phyloP scores from a whole-genome alignment of 2,329 filamentous ascomycete species.

The Fusarium chlamydosporum region DNA sequence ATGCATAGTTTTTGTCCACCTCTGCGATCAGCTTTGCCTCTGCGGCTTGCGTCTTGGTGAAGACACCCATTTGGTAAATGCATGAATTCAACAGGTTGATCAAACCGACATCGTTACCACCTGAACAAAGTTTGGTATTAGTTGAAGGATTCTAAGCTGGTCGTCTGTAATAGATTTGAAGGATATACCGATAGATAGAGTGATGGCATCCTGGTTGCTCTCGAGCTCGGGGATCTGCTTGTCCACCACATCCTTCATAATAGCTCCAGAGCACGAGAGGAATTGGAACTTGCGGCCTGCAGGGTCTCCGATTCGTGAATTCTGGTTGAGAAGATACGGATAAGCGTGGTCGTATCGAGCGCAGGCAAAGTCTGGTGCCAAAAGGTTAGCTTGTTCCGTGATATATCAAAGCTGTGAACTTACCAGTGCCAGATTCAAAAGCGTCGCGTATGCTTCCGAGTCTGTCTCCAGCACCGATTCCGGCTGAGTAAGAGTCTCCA shows the following conservation, averaged over 20 bases:
- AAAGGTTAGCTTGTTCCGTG: too few species aligned
- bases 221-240: conserved; percentile 3
- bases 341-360: conserved; percentile 23
- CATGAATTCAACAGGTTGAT: conserved; percentile 1
- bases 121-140: too few species aligned
- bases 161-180: too few species aligned
- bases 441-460: background rate
- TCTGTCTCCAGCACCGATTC: conserved; percentile 30
- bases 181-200: too few species aligned
- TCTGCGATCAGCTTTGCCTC: background rate
- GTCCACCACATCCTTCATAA: conserved; percentile 12
- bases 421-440: background rate
- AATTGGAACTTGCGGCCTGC: conserved; percentile 15
- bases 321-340: conserved; percentile 14
- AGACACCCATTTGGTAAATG: conserved; percentile 9
- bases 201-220: too few species aligned
- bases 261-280: conserved; percentile 15
- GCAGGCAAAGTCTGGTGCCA: too few species aligned
- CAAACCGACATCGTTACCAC: conserved; percentile 11
- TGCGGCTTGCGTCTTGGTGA: background rate
- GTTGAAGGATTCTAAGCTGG: too few species aligned
- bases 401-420: too few species aligned
- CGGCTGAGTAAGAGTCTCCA: conserved; percentile 35
- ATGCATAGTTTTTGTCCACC: conserved; percentile 1
- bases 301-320: conserved; percentile 3